Conservation (phyloP, 2,329 filamentous ascomycete species). For the Trichophyton verrucosum region DNA sequence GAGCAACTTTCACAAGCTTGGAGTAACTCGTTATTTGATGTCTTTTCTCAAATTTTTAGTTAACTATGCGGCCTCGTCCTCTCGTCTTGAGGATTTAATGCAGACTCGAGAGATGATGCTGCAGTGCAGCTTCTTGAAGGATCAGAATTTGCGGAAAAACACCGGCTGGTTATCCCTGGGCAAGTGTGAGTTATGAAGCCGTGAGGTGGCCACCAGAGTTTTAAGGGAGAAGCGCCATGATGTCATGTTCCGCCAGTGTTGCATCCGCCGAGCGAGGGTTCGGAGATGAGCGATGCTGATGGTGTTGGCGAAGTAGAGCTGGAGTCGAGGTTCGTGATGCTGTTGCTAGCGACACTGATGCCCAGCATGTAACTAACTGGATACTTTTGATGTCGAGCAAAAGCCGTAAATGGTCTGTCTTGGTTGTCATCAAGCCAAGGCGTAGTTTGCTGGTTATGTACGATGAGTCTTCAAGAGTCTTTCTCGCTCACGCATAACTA, state of each 20-base stretch:
- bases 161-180: background rate
- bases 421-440: background rate
- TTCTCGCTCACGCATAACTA: background rate
- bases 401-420: too few species aligned
- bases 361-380: too few species aligned
- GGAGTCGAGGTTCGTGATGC: too few species aligned
- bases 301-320: too few species aligned
- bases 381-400: too few species aligned
- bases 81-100: background rate
- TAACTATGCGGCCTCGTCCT: background rate
- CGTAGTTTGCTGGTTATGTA: background rate
- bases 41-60: background rate
- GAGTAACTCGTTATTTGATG: background rate
- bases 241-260: background rate
- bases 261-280: background rate
- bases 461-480: background rate
- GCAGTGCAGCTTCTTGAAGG: background rate
- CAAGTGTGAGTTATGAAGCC: background rate
- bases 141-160: background rate
- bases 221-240: background rate
- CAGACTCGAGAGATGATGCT: background rate
- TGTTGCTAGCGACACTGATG: too few species aligned
- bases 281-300: slow-evolving; percentile 5
- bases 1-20: background rate
- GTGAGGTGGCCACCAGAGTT: background rate